Evolutionary conservation across 2,329 filamentous ascomycete genomes (phyloP), one percentile per base, ranked within the genome.

Genomic region (Colletotrichum eremochloae): DNA sequence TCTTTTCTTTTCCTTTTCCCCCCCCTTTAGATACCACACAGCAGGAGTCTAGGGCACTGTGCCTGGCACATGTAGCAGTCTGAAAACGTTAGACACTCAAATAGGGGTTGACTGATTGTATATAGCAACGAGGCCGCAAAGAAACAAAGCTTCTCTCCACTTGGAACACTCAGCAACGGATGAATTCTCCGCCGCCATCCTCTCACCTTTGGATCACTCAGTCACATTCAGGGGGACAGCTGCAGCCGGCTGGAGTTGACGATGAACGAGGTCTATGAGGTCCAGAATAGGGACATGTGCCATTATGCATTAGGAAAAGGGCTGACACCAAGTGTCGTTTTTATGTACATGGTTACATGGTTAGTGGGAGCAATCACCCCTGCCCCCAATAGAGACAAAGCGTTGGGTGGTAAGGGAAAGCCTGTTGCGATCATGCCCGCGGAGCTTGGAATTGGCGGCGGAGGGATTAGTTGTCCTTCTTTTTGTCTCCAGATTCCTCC

Each of bases 351-450:
- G 15, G 2, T 40, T 57, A 18, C 24, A 24, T 24, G 24, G 24
- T 24, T 40, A 5, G 29, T 3, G 9, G 11, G 18, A 24, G 11
- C 33, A 14, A 3, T 6, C 18, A 11, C 53, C 33, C 31, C 33
- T 56, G 24, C 24, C 24, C 24, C 24, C 24, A 24, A 24, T 24
- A 24, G 24, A 24, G 24, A 24, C 24, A 24, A 24, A 24, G 24
- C 24, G 24, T 24, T 24, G 33, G 15, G 7, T 18, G 33, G 40
- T 50, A 38, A 50, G n/a, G 20, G 46, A 29, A 57, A 56, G 52
- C 75, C 67, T 58, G 77, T 78, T 24, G 76, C 71, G 14, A 75
- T 60, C 24, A 74, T 55, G 62, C 70, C 71, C n/a, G 70, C 75
- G 64, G n/a, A 62, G 60, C 50, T 68, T 63, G 14, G 62, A 7